Conservation (phyloP, 441 rosid species). For the Populus tomentosa region DNA sequence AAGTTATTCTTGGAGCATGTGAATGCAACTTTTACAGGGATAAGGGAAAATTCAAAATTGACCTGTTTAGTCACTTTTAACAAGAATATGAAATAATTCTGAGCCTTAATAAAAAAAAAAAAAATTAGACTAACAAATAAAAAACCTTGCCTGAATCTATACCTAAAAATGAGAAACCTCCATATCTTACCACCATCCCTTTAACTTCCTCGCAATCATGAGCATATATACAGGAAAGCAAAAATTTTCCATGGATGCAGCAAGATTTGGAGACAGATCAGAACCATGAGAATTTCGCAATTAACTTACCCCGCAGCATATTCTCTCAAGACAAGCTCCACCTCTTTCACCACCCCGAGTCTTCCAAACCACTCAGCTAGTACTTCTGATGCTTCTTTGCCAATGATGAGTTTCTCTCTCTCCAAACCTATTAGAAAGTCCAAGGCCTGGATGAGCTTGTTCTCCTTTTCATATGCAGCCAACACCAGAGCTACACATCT, state of each 20-base stretch:
- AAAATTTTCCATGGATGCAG: neutral
- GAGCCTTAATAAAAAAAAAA: too few species aligned
- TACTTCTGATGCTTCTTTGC: slow-evolving; percentile 59
- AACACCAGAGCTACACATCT: slow-evolving; percentile 70
- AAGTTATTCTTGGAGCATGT: too few species aligned
- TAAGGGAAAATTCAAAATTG: too few species aligned
- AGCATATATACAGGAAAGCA: neutral
- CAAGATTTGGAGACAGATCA: neutral
- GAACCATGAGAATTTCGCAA: slow-evolving; percentile 1
- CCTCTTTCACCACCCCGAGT: slow-evolving; percentile 70
- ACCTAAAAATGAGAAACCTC: neutral
- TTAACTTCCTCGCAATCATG: neutral
- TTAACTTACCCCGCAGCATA: slow-evolving; percentile 7
- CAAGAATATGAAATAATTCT: too few species aligned
- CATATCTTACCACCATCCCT: neutral
- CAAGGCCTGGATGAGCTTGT: slow-evolving; percentile 56
- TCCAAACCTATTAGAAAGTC: slow-evolving; percentile 56
- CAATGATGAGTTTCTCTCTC: slow-evolving; percentile 48
- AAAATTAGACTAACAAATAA: too few species aligned
- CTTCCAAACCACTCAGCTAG: slow-evolving; percentile 67
- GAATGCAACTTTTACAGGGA: too few species aligned
- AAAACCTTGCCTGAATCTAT: neutral
- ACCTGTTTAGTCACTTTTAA: too few species aligned
- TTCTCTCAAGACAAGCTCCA: slow-evolving; percentile 63
- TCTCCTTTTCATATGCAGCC: slow-evolving; percentile 57